These are phyloP conservation scores for Lyophyllum semitale DNA, from an alignment of 768 basidiomycete species.

Conservation along the genomic window DNA sequence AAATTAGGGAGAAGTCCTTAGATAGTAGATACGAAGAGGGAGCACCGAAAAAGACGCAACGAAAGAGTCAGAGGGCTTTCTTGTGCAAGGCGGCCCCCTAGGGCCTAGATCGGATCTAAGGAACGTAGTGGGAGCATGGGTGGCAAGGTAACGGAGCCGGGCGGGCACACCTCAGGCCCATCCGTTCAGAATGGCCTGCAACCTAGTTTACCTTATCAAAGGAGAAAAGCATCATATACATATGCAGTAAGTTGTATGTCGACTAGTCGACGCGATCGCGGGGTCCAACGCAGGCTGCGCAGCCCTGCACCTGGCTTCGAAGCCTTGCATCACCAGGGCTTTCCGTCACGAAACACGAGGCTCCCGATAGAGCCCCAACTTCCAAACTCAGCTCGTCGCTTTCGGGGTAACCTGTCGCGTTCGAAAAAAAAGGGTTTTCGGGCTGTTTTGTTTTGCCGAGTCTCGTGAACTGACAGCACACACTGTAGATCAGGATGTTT, in stretches of 20 bases:
- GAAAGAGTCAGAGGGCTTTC: slow-evolving; percentile 7
- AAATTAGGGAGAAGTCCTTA: slow-evolving; percentile 15
- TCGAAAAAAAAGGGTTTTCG: not conserved
- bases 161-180: not conserved
- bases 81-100: slow-evolving; percentile 6
- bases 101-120: slow-evolving; percentile 37
- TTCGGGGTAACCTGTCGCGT: not conserved
- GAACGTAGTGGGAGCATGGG: slow-evolving; percentile 24
- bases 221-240: not conserved
- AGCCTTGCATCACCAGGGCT: not conserved
- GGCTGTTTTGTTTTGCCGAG: not conserved
- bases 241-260: not conserved
- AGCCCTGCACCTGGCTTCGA: not conserved
- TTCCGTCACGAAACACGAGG: not conserved
- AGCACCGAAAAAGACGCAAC: slow-evolving; percentile 19
- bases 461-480: not conserved
- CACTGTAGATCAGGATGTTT: no score
- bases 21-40: slow-evolving; percentile 10
- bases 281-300: no score
- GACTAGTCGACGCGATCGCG: no score
- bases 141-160: slow-evolving; percentile 23
- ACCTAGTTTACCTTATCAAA: not conserved
- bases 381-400: not conserved
- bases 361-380: not conserved
- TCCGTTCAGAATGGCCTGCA: not conserved